Conservation (phyloP, 177 flowering plant genomes). For the Tripterygium wilfordii region DNA sequence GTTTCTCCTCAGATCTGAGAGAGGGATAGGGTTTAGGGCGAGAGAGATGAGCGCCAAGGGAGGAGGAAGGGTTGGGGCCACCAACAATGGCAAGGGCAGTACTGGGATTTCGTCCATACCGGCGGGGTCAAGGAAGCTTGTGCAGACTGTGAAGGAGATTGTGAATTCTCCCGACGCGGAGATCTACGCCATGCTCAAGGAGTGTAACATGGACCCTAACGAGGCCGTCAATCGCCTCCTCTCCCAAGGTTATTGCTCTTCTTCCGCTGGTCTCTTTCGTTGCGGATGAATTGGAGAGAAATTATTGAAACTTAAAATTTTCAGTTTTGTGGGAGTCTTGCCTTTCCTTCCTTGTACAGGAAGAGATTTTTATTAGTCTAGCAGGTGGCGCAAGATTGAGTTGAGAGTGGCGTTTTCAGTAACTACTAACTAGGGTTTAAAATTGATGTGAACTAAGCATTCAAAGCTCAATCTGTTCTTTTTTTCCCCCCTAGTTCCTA, state of each 20-base stretch:
- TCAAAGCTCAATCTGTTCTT: too few relatives aligned
- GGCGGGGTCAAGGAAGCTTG: constrained; percentile 68
- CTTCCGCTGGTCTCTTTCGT: background rate
- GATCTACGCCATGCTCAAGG: constrained; percentile 95
- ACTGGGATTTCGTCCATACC: constrained; percentile 53
- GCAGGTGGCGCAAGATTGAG: too few relatives aligned
- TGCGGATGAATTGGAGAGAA: too few relatives aligned
- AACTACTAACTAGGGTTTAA: too few relatives aligned
- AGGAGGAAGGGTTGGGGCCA: constrained; percentile 21
- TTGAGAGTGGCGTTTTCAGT: too few relatives aligned
- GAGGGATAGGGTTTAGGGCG: constrained; percentile 9
- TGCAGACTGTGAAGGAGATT: constrained; percentile 90
- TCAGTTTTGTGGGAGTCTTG: too few relatives aligned
- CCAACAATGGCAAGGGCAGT: constrained; percentile 23
- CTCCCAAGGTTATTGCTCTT: constrained; percentile 52
- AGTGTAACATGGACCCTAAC: constrained; percentile 96
- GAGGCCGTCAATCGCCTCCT: constrained; percentile 83
- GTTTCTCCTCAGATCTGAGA: constrained; percentile 22
- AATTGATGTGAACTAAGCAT: too few relatives aligned
- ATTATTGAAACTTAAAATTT: too few relatives aligned
- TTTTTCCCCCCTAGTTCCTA: too few relatives aligned
- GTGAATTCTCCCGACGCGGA: constrained; percentile 79
- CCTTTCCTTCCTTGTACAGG: too few relatives aligned
- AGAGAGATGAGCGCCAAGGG: constrained; percentile 34
- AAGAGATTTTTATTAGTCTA: too few relatives aligned